Evolutionary conservation across 768 basidiomycete genomes (phyloP).

Genomic region (Pleurotus giganteus): DNA sequence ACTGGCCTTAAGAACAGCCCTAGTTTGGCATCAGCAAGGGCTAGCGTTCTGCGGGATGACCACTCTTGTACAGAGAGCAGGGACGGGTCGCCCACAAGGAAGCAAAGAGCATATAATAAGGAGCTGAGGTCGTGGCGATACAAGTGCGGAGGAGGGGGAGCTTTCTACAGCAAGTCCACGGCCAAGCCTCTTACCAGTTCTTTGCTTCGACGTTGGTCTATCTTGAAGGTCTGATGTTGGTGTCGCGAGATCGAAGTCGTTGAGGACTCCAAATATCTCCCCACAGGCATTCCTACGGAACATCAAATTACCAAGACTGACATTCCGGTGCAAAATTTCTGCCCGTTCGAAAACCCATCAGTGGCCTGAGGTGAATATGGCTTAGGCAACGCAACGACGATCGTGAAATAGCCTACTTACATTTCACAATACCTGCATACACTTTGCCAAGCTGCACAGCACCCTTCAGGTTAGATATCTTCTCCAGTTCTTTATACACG

Average conservation of each 20-base stretch:
- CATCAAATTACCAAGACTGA: neutral
- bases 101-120: neutral
- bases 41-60: neutral
- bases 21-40: neutral
- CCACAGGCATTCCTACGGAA: neutral
- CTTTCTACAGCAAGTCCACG: neutral
- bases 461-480: neutral
- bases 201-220: neutral
- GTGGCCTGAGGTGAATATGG: neutral
- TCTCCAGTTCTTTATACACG: neutral
- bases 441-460: neutral
- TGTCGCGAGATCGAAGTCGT: conserved; percentile 4
- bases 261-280: neutral
- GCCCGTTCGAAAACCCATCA: neutral
- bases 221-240: neutral
- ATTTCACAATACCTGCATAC: neutral
- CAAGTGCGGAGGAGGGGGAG: neutral
- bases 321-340: conserved; percentile 1
- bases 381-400: neutral
- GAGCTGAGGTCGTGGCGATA: conserved; percentile 2
- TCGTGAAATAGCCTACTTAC: neutral
- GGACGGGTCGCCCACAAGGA: neutral
- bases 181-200: conserved; percentile 2
- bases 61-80: neutral
- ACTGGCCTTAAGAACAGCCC: neutral